A percentile compares a stretch with the other conserved stretches of the same genome.
These are phyloP conservation scores for Aureobasidium sp. DNA, from an alignment of 2,329 filamentous ascomycete species.

Conservation along the genomic window DNA sequence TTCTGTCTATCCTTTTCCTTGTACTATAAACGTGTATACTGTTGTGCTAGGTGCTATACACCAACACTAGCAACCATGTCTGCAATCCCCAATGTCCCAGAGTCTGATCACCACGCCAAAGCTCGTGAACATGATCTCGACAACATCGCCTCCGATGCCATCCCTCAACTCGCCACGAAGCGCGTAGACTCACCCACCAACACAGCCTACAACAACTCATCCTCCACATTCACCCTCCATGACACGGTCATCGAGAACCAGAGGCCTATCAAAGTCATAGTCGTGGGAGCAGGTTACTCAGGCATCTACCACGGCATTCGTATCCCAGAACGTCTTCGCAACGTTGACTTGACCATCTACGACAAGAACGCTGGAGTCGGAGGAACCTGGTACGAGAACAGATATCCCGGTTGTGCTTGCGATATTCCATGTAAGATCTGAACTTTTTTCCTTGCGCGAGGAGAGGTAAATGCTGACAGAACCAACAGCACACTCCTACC, in stretches of 20 bases:
- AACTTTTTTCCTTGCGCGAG: neutral
- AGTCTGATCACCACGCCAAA: neutral
- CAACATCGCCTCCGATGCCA: neutral
- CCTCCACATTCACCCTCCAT: conserved; percentile 27
- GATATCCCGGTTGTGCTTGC: conserved; percentile 39
- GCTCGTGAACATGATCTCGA: neutral
- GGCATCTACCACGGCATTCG: conserved; percentile 40
- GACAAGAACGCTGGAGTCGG: conserved; percentile 39
- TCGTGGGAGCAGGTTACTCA: conserved; percentile 40
- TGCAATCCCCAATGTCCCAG: conserved; percentile 6
- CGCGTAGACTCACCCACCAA: conserved; percentile 10
- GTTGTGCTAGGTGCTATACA: neutral
- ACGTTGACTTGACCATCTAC: conserved; percentile 36
- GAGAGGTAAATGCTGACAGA: neutral
- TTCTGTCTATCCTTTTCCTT: neutral
- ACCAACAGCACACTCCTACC: conserved; percentile 33
- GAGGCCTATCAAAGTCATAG: conserved; percentile 37
- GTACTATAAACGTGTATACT: neutral
- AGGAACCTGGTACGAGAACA: conserved; percentile 36
- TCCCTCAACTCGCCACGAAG: neutral
- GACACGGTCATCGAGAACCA: conserved; percentile 38
- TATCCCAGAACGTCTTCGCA: conserved; percentile 35
- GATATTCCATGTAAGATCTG: conserved; percentile 17
- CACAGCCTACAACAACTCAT: neutral
- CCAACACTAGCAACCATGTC: neutral